Evolutionary conservation across 495 filamentous ascomycete genomes (phyloP).

Genomic region (Lophiostoma macrostomum): DNA sequence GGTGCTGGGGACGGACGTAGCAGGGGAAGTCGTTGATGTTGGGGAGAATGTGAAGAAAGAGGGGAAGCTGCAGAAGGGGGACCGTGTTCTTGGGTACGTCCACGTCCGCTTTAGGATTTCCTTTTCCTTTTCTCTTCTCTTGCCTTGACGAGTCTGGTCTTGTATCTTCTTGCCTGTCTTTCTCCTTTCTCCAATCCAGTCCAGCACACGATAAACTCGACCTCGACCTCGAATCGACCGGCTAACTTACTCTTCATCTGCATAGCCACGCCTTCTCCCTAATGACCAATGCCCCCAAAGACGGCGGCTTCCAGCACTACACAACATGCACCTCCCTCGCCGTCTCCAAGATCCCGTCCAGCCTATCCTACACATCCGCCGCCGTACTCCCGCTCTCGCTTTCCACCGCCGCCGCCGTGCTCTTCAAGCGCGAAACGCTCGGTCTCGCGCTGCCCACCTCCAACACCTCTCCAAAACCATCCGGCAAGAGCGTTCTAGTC

Average conservation of each 20-base stretch:
- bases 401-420: constrained; percentile 51
- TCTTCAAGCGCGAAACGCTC: constrained; percentile 49
- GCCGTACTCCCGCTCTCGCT: constrained; percentile 54
- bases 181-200: too few relatives aligned
- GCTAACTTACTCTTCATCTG: constrained; percentile 10
- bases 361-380: constrained; percentile 47
- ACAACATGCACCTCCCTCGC: constrained; percentile 39
- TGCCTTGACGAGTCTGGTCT: too few relatives aligned
- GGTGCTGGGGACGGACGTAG: constrained; percentile 46
- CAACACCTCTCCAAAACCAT: constrained; percentile 30
- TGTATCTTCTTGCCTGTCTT: too few relatives aligned
- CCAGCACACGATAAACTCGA: constrained; percentile 1
- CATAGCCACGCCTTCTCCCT: constrained; percentile 38
- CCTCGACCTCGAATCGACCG: too few relatives aligned
- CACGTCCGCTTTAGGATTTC: background rate
- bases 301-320: constrained; percentile 52
- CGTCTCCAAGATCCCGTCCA: constrained; percentile 48
- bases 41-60: constrained; percentile 43
- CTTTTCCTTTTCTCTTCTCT: background rate
- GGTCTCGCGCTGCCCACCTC: constrained; percentile 41
- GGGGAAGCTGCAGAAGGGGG: constrained; percentile 47
- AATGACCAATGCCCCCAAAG: constrained; percentile 25
- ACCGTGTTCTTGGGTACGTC: constrained; percentile 44
- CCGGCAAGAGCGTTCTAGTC: constrained; percentile 49
- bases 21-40: constrained; percentile 46